phyloP scores from a whole-genome alignment of 2,329 filamentous ascomycete genomes.

The Pyrenophora graminea region DNA sequence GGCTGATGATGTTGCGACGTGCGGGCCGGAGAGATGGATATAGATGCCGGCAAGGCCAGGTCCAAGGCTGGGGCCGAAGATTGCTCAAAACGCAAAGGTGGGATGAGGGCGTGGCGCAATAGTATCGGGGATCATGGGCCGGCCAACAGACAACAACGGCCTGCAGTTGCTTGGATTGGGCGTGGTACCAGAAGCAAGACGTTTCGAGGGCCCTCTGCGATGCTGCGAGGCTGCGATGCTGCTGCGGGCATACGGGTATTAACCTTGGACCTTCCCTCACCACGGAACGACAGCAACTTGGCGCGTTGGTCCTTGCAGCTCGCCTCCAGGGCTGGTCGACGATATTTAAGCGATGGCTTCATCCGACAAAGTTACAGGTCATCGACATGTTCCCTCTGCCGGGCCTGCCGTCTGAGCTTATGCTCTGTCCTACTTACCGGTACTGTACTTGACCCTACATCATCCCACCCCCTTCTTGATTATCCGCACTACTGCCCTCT shows the following conservation, averaged over 20 bases:
- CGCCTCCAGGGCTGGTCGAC: background rate
- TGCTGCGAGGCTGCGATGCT: background rate
- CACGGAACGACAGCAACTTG: constrained; percentile 10
- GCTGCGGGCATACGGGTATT: constrained; percentile 20
- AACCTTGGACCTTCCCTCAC: constrained; percentile 12
- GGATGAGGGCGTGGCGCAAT: constrained; percentile 1
- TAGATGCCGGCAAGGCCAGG: background rate
- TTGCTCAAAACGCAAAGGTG: constrained; percentile 2
- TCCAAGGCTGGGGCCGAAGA: constrained; percentile 8
- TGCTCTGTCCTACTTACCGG: background rate
- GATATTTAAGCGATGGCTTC: constrained; percentile 11
- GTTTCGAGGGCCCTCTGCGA: background rate
- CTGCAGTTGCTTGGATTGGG: constrained; percentile 10
- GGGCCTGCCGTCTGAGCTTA: constrained; percentile 5
- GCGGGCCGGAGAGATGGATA: constrained; percentile 8
- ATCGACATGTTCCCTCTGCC: constrained; percentile 2
- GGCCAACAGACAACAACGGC: background rate
- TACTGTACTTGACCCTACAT: too few relatives aligned
- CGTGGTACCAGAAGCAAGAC: constrained; percentile 12
- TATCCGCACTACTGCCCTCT: background rate
- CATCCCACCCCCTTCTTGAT: background rate
- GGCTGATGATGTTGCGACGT: constrained; percentile 1
- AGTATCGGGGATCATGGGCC: background rate
- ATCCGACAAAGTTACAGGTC: constrained; percentile 6
- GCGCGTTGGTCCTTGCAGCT: constrained; percentile 14